A percentile compares a stretch with the other conserved stretches of the same genome.
Conservation (phyloP, 192 early-diverging fungal genomes). For the Umbelopsis isabellina region DNA sequence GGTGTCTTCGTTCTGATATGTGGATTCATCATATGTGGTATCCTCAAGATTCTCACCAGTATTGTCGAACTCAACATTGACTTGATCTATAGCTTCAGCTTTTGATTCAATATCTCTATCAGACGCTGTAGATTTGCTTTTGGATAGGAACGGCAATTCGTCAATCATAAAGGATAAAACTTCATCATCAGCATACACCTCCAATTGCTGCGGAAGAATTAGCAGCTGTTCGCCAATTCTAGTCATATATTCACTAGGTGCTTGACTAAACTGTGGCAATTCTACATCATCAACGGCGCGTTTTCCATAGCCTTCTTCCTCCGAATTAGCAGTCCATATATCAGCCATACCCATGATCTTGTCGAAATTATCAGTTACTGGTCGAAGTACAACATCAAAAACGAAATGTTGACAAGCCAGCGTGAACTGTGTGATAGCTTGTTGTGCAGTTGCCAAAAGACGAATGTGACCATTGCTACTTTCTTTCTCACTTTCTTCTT, state of each 20-base stretch:
- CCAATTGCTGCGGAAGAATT: constrained; percentile 70
- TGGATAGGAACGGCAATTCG: constrained; percentile 46
- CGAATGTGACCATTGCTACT: background rate
- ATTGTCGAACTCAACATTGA: constrained; percentile 24
- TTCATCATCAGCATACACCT: constrained; percentile 60
- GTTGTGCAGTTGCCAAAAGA: background rate
- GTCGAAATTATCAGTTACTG: constrained; percentile 17
- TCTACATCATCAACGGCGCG: constrained; percentile 7
- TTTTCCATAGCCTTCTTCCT: constrained; percentile 14
- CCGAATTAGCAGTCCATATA: constrained; percentile 12
- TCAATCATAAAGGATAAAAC: constrained; percentile 50
- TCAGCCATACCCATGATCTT: constrained; percentile 13
- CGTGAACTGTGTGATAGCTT: background rate
- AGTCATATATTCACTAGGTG: constrained; percentile 70
- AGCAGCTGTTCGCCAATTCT: constrained; percentile 69
- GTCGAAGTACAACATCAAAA: constrained; percentile 23
- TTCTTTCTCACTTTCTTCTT: constrained; percentile 2
- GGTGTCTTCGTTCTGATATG: constrained; percentile 26
- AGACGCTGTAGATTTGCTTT: constrained; percentile 7
- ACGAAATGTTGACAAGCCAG: constrained; percentile 25
- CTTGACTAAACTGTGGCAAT: constrained; percentile 56
- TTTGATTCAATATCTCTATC: background rate
- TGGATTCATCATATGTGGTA: background rate
- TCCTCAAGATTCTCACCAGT: constrained; percentile 31
- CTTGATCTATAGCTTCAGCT: constrained; percentile 16